phyloP scores from a whole-genome alignment of 257 asterid species.

The Solanum corneliomulleri region DNA sequence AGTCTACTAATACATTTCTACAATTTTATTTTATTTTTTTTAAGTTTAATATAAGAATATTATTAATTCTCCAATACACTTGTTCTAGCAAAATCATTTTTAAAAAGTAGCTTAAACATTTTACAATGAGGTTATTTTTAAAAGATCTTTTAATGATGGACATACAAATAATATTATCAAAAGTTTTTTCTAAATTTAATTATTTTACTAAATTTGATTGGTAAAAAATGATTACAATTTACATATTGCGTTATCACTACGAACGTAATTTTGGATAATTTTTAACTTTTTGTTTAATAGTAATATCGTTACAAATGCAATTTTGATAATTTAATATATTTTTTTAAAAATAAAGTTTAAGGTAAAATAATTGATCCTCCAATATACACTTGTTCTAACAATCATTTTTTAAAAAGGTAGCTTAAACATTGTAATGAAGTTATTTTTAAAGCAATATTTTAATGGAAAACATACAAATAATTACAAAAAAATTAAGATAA shows the following conservation, averaged over 20 bases:
- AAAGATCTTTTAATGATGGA: background rate
- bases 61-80: background rate
- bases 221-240: too few species aligned
- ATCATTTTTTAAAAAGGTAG: background rate
- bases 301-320: background rate
- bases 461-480: too few species aligned
- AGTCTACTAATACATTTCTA: background rate
- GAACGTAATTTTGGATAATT: background rate
- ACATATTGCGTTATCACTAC: background rate
- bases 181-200: background rate
- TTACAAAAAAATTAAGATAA: background rate
- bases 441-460: background rate
- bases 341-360: background rate
- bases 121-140: background rate
- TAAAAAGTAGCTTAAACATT: background rate
- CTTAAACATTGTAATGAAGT: background rate
- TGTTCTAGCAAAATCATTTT: background rate
- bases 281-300: background rate
- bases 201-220: background rate
- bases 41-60: background rate
- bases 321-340: background rate
- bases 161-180: background rate
- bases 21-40: background rate
- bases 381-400: background rate
- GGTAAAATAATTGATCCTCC: background rate